A percentile compares a stretch with the other conserved stretches of the same genome.
phyloP scores from a whole-genome alignment of 768 basidiomycete genomes.

The Rhodotorula taiwanensis region DNA sequence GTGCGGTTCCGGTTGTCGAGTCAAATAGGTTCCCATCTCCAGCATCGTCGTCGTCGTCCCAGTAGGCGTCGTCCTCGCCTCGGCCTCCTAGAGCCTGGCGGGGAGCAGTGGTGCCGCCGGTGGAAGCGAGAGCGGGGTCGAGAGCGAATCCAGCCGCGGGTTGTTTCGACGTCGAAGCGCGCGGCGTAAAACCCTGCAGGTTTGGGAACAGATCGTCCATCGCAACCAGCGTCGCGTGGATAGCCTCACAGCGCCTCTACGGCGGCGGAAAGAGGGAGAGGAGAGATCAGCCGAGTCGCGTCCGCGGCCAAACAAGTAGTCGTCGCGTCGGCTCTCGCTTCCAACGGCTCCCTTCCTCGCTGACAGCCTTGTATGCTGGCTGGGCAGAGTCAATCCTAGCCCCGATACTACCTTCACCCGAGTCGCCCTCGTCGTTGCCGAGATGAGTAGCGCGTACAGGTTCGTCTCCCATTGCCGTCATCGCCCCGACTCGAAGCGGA shows the following conservation, averaged over 20 bases:
- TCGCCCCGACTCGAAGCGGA: no score
- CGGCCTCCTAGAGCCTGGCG: neutral
- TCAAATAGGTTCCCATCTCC: no score
- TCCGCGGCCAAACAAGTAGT: no score
- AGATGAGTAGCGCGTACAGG: neutral
- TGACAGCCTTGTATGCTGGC: no score
- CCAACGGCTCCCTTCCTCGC: no score
- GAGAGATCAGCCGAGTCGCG: no score
- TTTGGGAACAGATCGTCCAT: constrained; percentile 25
- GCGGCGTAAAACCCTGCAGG: constrained; percentile 9
- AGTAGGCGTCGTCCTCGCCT: neutral
- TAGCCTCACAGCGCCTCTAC: neutral
- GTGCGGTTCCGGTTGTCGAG: no score
- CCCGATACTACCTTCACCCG: no score
- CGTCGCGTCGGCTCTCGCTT: no score
- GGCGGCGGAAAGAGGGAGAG: no score
- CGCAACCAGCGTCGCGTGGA: neutral
- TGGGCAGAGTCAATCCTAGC: no score
- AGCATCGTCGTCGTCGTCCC: constrained; percentile 20
- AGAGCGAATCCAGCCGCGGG: constrained; percentile 20
- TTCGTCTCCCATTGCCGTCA: neutral
- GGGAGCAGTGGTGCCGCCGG: neutral
- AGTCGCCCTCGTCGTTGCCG: no score
- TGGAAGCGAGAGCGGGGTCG: constrained; percentile 37
- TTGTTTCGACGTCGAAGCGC: neutral